Percentiles rank a stretch among this genome's conserved stretches.
These are phyloP conservation scores for Mortierella hygrophila DNA, from an alignment of 192 early-diverging fungal genomes.

Conservation along the genomic window DNA sequence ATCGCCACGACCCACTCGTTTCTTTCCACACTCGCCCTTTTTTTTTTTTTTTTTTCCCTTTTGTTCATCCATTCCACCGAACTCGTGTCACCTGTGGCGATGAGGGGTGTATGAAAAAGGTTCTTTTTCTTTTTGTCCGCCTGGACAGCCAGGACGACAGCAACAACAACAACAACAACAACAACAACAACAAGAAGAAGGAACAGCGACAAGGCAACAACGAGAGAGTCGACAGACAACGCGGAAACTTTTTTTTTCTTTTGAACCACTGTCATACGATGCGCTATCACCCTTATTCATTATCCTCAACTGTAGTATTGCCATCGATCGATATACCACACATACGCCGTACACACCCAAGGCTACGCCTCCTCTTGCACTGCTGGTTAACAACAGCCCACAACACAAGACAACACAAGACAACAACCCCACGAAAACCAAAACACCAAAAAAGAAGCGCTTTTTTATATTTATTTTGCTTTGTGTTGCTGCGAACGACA, in stretches of 20 bases:
- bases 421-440: slow-evolving; percentile 1
- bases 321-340: too few relatives aligned
- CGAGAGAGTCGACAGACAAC: neutral
- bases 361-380: neutral
- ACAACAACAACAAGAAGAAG: too few relatives aligned
- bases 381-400: too few relatives aligned
- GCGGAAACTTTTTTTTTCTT: neutral
- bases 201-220: neutral
- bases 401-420: too few relatives aligned
- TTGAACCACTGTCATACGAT: neutral
- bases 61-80: neutral
- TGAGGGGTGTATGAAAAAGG: neutral
- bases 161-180: neutral
- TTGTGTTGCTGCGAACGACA: neutral
- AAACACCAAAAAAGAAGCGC: neutral
- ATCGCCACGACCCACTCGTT: neutral
- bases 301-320: too few relatives aligned
- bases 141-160: too few relatives aligned
- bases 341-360: neutral
- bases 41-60: neutral
- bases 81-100: slow-evolving; percentile 12
- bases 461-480: too few relatives aligned
- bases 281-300: too few relatives aligned
- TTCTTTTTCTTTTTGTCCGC: neutral
- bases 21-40: neutral